Base-by-base conservation (phyloP, 2,329 filamentous ascomycete genomes). In the Periconia sp. region DNA sequence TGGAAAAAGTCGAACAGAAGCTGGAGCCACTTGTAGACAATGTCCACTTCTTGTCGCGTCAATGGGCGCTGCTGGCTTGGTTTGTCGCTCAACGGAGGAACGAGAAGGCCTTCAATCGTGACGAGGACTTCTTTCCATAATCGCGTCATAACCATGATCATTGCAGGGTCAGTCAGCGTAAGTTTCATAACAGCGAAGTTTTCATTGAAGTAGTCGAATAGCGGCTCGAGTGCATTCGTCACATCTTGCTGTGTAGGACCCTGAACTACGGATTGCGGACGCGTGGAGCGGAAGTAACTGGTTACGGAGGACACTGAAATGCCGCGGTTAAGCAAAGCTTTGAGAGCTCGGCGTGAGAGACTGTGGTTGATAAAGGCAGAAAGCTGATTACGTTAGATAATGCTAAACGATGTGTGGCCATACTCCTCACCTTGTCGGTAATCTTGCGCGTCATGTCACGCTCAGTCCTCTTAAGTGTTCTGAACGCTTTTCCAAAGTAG, bases 111-210 rank as follows among this genome's bases (percentile, higher is more conserved):
- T 72, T 99, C 94, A 52, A 97, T 88, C 1, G 92, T 95, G 57
- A 92, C 85, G 12, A 99, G 79, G 1, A 96, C 92, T 69, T 99
- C 94, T 72, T 99, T 99, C 94, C 94, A 99, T 5, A 99, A 75
- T 31, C 94, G 85, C 16, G 91, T 95, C 94, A 99, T 99, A 59
- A 99, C 94, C 66, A 94, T 92, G 58, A 92, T 85, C 92, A 99
- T 96, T n/a, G 94, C 95, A 43, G 90, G 86, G 44, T 91, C 87
- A 1, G 94, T 97, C 43, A 99, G 77, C 0, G 92, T 96, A 70
- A 94, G 85, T 73, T 97, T 96, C 92, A 99, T 96, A 57, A 97
- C 96, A 46, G 91, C 90, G 71, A 99, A 99, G 63, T 99, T 99
- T 67, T 96, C 92, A 66, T 99, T 89, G 66, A 99, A 99, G 69